Evolutionary conservation across 2,329 filamentous ascomycete genomes (phyloP).

Genomic region (Calonectria hawksworthii): DNA sequence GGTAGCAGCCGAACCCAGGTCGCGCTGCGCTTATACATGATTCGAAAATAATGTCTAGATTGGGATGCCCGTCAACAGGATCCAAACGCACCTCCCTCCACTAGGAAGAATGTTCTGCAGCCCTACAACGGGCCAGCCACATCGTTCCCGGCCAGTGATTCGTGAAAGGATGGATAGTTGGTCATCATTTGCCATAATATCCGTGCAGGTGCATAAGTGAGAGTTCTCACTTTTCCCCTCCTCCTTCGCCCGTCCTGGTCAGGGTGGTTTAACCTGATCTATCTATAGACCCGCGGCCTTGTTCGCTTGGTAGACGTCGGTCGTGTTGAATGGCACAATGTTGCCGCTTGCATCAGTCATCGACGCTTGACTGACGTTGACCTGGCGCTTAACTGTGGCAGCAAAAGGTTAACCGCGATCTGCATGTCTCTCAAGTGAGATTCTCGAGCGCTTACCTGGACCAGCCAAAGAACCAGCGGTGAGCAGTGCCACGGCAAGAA

Average conservation of each 20-base stretch:
- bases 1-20: not conserved
- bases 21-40: not conserved
- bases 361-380: conserved; percentile 54
- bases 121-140: conserved; percentile 25
- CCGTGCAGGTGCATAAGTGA: not conserved
- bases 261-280: not conserved
- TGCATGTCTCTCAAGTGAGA: not conserved
- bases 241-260: not conserved
- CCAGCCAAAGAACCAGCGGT: conserved; percentile 61
- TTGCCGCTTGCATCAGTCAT: conserved; percentile 63
- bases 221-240: not conserved
- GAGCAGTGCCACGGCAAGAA: conserved; percentile 62
- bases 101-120: conserved; percentile 15
- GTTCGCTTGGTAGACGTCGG: conserved; percentile 58
- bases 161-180: not conserved
- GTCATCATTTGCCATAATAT: not conserved
- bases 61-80: not conserved
- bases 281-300: conserved; percentile 53
- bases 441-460: conserved; percentile 42
- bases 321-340: conserved; percentile 60
- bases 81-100: not conserved
- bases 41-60: conserved; percentile 23
- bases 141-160: conserved; percentile 12
- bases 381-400: conserved; percentile 34
- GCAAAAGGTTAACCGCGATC: conserved; percentile 20